phyloP scores from a whole-genome alignment of 2,329 filamentous ascomycete genomes.

The Penicillium sp. region DNA sequence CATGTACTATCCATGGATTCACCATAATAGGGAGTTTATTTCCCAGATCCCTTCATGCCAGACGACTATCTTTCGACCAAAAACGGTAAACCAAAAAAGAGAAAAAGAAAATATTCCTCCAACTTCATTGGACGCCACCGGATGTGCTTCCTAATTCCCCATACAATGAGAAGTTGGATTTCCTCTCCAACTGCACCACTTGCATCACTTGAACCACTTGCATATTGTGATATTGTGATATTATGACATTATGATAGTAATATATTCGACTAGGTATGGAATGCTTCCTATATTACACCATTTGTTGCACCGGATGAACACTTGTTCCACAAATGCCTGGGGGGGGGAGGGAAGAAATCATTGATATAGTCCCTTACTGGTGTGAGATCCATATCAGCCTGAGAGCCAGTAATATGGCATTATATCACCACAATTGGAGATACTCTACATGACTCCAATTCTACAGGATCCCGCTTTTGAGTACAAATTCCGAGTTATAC shows the following conservation, averaged over 20 bases:
- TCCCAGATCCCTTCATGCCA: background rate
- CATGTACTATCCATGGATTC: background rate
- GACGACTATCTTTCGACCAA: background rate
- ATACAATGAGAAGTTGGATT: background rate
- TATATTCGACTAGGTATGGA: background rate
- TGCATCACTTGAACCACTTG: background rate
- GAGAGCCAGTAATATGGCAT: background rate
- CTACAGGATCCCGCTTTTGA: background rate
- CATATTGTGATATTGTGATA: background rate
- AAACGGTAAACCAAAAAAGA: background rate
- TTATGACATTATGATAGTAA: background rate
- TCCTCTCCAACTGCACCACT: background rate
- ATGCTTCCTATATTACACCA: background rate
- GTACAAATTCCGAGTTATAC: background rate
- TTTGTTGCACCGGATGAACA: background rate
- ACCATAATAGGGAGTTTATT: background rate
- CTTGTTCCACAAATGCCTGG: background rate
- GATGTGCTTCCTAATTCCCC: slow-evolving; percentile 5
- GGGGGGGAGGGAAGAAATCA: background rate
- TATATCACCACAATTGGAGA: background rate
- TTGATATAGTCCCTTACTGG: background rate
- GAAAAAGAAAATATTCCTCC: background rate
- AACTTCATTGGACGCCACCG: slow-evolving; percentile 4
- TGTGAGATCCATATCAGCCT: background rate
- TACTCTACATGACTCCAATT: background rate